These are phyloP conservation scores for Colletotrichum cereale DNA, from an alignment of 2,329 filamentous ascomycete genomes.

Conservation along the genomic window DNA sequence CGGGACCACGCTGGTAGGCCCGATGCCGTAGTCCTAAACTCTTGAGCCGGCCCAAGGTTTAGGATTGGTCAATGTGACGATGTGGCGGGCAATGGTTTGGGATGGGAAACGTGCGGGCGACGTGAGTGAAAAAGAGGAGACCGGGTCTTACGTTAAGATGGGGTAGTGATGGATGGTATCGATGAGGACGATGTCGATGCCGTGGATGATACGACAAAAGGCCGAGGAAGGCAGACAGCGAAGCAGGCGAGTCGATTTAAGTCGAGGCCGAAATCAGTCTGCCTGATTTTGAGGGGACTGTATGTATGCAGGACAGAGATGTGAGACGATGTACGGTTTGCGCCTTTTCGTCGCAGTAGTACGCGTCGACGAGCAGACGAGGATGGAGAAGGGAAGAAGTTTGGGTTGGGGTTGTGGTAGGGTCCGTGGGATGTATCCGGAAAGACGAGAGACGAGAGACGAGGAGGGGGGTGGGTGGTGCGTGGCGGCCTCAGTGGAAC, in stretches of 20 bases:
- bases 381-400: conserved; percentile 29
- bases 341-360: conserved; percentile 20
- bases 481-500: conserved; percentile 36
- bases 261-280: conserved; percentile 37
- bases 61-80: conserved; percentile 38
- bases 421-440: conserved; percentile 13
- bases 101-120: conserved; percentile 19
- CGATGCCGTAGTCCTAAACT: conserved; percentile 36
- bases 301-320: conserved; percentile 12
- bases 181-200: conserved; percentile 11
- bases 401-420: background rate
- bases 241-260: conserved; percentile 38
- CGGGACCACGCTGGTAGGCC: conserved; percentile 31
- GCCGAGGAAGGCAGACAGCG: conserved; percentile 19
- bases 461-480: conserved; percentile 2
- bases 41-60: conserved; percentile 30
- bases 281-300: conserved; percentile 31
- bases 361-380: conserved; percentile 37
- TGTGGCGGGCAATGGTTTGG: conserved; percentile 34
- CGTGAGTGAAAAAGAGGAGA: conserved; percentile 25
- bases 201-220: conserved; percentile 1
- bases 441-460: conserved; percentile 19
- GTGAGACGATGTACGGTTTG: conserved; percentile 10
- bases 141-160: conserved; percentile 27
- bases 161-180: background rate